Evolutionary conservation across 2,329 filamentous ascomycete genomes (phyloP).

Genomic region (Aspergillus jensenii): DNA sequence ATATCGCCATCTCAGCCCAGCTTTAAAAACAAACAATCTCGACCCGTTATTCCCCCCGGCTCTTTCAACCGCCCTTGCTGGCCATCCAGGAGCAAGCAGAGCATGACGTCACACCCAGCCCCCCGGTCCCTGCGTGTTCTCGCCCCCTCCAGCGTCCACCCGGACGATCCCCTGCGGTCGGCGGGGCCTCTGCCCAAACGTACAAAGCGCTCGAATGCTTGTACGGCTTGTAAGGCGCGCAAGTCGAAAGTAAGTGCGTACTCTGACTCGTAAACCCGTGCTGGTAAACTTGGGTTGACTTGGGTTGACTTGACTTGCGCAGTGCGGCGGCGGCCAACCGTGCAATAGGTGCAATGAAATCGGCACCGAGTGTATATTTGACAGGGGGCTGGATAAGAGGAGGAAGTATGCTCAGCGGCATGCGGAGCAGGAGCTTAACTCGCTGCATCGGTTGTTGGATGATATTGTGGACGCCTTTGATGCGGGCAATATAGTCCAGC

Average conservation of each 20-base stretch:
- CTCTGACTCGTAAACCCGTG: background rate
- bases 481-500: background rate
- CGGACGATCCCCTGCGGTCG: background rate
- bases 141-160: background rate
- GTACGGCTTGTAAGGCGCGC: background rate
- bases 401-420: constrained; percentile 2
- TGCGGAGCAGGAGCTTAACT: background rate
- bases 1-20: too few relatives aligned
- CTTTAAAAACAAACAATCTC: too few relatives aligned
- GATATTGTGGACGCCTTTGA: constrained; percentile 1
- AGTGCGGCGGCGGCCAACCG: constrained; percentile 1
- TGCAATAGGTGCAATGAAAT: background rate
- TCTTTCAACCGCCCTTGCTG: too few relatives aligned
- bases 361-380: constrained; percentile 1
- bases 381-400: background rate
- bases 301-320: background rate
- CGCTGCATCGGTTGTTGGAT: background rate
- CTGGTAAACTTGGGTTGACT: too few relatives aligned
- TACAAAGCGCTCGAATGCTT: background rate
- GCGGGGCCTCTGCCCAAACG: background rate
- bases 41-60: too few relatives aligned
- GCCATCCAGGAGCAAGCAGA: too few relatives aligned
- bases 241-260: background rate
- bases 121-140: background rate
- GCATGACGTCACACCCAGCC: too few relatives aligned